A percentile compares a stretch with the other conserved stretches of the same genome.
Evolutionary conservation across 2,329 filamentous ascomycete genomes (phyloP).

Genomic region (Cyphellophora attinorum): DNA sequence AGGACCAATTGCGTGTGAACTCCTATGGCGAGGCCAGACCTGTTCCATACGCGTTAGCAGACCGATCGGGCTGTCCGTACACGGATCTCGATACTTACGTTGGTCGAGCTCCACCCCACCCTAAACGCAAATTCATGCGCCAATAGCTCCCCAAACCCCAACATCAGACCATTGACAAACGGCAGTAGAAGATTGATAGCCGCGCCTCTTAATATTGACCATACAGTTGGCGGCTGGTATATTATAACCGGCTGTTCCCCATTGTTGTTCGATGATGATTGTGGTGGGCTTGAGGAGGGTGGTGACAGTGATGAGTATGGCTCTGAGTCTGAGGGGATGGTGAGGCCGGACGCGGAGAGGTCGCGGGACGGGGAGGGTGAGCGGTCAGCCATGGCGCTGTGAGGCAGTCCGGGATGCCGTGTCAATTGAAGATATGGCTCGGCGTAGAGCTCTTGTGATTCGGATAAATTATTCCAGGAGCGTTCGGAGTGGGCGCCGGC

Average conservation of each 20-base stretch:
- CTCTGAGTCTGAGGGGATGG: conserved; percentile 39
- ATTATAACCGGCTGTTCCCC: conserved; percentile 58
- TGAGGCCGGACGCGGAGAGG: conserved; percentile 20
- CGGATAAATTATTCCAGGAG: too few relatives aligned
- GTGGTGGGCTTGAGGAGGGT: conserved; percentile 25
- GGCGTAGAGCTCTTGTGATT: too few relatives aligned
- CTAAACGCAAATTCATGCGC: conserved; percentile 92
- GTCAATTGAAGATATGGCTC: too few relatives aligned
- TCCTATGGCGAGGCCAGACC: conserved; percentile 16
- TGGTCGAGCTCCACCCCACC: conserved; percentile 86
- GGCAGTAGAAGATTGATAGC: conserved; percentile 93
- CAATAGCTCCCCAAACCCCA: conserved; percentile 93
- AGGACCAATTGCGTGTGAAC: conserved; percentile 57
- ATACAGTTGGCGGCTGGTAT: conserved; percentile 80
- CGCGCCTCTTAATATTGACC: conserved; percentile 74
- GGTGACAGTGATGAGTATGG: conserved; percentile 32
- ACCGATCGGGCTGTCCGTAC: background rate
- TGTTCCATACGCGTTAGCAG: conserved; percentile 8
- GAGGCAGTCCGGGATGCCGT: too few relatives aligned
- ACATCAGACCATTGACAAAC: conserved; percentile 96
- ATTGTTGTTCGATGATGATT: conserved; percentile 24
- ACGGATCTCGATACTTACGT: conserved; percentile 52
- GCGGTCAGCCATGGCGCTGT: conserved; percentile 7
- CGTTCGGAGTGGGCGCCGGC: too few relatives aligned
- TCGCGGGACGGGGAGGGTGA: conserved; percentile 18